Conservation (phyloP, 495 filamentous ascomycete genomes). For the Hyaloscypha hepaticicola region DNA sequence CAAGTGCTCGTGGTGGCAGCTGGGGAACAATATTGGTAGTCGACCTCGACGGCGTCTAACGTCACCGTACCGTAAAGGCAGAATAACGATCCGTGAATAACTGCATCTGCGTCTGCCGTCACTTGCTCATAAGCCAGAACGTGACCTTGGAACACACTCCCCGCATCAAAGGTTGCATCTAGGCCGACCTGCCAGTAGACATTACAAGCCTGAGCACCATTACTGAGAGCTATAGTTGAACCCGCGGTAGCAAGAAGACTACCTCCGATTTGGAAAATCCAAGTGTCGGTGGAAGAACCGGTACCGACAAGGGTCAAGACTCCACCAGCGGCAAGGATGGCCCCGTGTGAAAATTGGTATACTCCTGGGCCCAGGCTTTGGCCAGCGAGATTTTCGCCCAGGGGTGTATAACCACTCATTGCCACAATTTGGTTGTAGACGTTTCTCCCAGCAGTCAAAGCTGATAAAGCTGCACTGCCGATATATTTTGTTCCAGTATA, state of each 20-base stretch:
- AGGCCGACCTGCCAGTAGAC: conserved; percentile 21
- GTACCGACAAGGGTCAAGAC: conserved; percentile 7
- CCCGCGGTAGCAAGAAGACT: conserved; percentile 9
- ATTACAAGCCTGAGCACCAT: conserved; percentile 9
- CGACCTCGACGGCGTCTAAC: too few species aligned
- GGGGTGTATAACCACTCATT: background rate
- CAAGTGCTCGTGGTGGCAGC: too few species aligned
- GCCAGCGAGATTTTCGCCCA: conserved; percentile 11
- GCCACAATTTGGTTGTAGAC: background rate
- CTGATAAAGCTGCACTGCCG: background rate
- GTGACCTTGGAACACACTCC: background rate
- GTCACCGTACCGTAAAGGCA: too few species aligned
- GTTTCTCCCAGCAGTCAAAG: background rate
- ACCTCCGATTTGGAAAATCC: conserved; percentile 20
- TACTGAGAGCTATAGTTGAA: conserved; percentile 1
- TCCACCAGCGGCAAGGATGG: background rate
- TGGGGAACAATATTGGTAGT: too few species aligned
- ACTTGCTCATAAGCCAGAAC: too few species aligned
- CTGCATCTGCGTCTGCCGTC: too few species aligned
- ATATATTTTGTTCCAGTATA: conserved; percentile 11
- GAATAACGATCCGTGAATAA: too few species aligned
- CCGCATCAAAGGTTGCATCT: conserved; percentile 8
- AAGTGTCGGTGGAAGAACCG: conserved; percentile 4
- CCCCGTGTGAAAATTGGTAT: conserved; percentile 1
- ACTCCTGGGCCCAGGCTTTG: background rate